Percentiles rank a stretch among this genome's conserved stretches.
Conservation (phyloP, 2,329 filamentous ascomycete genomes). For the Leptographium lundbergii region DNA sequence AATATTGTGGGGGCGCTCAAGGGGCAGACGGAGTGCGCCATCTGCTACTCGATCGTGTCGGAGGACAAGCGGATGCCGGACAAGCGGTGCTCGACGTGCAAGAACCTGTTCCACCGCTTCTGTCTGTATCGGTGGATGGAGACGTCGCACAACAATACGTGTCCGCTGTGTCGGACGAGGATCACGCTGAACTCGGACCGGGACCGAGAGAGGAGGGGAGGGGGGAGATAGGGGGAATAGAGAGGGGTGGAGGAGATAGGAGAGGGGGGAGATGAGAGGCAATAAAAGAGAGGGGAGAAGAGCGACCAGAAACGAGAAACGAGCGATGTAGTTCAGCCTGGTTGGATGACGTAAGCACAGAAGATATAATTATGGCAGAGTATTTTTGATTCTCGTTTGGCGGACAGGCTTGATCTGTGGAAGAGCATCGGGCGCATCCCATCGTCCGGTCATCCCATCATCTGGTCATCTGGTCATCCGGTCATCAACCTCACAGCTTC, state of each 20-base stretch:
- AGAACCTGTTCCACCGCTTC: constrained; percentile 79
- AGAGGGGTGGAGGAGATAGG: too few relatives aligned
- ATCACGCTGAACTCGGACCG: constrained; percentile 43
- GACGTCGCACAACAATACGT: constrained; percentile 81
- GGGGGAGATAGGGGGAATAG: not conserved
- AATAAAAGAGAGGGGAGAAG: not conserved
- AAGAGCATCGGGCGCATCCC: too few relatives aligned
- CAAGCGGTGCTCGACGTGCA: constrained; percentile 84
- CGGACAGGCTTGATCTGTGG: too few relatives aligned
- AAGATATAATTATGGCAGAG: too few relatives aligned
- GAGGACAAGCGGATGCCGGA: constrained; percentile 81
- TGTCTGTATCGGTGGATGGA: constrained; percentile 98
- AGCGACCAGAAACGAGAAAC: too few relatives aligned
- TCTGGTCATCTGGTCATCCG: too few relatives aligned
- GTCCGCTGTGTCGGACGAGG: constrained; percentile 82
- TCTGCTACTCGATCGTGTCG: constrained; percentile 91
- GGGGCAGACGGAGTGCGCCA: constrained; percentile 89
- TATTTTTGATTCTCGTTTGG: too few relatives aligned
- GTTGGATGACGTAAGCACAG: not conserved
- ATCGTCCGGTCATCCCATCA: too few relatives aligned
- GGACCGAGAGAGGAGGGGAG: not conserved
- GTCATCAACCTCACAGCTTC: constrained; percentile 24
- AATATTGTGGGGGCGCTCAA: constrained; percentile 84
- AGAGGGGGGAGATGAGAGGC: not conserved
- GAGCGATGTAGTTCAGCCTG: too few relatives aligned